A percentile compares a stretch with the other conserved stretches of the same genome.
These are phyloP conservation scores for Xylaria digitata DNA, from an alignment of 2,329 filamentous ascomycete genomes.

Conservation along the genomic window DNA sequence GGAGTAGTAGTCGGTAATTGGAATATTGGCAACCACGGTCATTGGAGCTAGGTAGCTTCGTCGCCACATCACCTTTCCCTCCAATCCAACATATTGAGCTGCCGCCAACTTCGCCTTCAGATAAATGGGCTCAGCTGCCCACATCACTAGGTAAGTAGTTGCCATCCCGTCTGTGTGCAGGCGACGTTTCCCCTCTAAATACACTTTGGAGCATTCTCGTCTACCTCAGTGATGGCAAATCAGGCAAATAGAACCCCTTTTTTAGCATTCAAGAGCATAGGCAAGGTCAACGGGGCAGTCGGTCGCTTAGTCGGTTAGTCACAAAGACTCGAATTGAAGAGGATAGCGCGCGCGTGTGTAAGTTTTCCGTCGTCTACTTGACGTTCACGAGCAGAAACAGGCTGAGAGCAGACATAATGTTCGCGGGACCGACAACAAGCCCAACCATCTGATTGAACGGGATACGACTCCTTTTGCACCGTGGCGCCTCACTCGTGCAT, in stretches of 20 bases:
- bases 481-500: conserved; percentile 25
- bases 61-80: conserved; percentile 18
- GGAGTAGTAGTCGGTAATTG: not conserved
- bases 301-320: not conserved
- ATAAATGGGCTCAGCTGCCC: conserved; percentile 32
- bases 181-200: not conserved
- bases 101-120: conserved; percentile 24
- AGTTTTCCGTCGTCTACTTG: not conserved
- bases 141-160: not conserved
- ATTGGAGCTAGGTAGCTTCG: conserved; percentile 19
- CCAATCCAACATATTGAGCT: conserved; percentile 13
- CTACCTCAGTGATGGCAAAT: not conserved
- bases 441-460: conserved; percentile 19
- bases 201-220: conserved; percentile 2
- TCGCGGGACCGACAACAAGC: conserved; percentile 24
- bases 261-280: not conserved
- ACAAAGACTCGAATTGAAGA: not conserved
- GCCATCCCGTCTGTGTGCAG: conserved; percentile 11
- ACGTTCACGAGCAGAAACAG: not conserved
- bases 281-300: not conserved
- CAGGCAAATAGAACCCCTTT: not conserved
- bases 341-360: not conserved
- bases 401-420: conserved; percentile 13
- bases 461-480: conserved; percentile 15
- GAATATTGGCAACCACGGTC: conserved; percentile 5